These are phyloP conservation scores for Lepidium africanum DNA, from an alignment of 345 rosid species.

Conservation along the genomic window DNA sequence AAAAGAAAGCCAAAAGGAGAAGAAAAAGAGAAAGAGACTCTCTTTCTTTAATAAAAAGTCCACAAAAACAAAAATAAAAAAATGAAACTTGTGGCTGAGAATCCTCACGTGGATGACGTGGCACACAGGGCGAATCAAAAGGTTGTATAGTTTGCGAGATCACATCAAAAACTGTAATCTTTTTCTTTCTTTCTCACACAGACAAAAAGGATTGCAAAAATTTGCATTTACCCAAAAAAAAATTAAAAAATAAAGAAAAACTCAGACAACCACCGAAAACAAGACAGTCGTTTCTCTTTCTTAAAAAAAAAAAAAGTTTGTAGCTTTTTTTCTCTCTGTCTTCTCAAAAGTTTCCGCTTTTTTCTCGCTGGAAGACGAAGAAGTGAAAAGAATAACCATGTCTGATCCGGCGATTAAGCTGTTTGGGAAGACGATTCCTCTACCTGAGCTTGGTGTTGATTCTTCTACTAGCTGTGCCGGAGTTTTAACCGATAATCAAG, in stretches of 20 bases:
- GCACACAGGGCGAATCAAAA: slow-evolving; percentile 48
- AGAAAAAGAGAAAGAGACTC: neutral
- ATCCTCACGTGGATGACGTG: slow-evolving; percentile 45
- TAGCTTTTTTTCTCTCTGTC: neutral
- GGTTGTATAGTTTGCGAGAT: slow-evolving; percentile 27
- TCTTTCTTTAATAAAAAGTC: slow-evolving; percentile 30
- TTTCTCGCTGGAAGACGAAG: slow-evolving; percentile 5
- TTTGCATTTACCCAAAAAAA: neutral
- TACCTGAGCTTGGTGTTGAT: slow-evolving; percentile 39
- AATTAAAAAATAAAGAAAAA: neutral
- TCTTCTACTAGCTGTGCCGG: slow-evolving; percentile 16
- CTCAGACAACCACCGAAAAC: slow-evolving; percentile 10
- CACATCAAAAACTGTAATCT: slow-evolving; percentile 17
- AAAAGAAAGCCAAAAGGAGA: slow-evolving; percentile 12
- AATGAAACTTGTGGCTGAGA: slow-evolving; percentile 62
- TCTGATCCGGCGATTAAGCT: slow-evolving; percentile 90
- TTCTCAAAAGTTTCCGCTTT: slow-evolving; percentile 27
- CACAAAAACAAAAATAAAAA: slow-evolving; percentile 28
- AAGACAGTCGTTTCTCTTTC: slow-evolving; percentile 29
- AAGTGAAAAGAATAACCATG: slow-evolving; percentile 29
- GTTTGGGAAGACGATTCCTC: slow-evolving; percentile 78
- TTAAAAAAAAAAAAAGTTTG: neutral
- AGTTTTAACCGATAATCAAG: slow-evolving; percentile 20
- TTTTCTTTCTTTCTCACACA: slow-evolving; percentile 14
- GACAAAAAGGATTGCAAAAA: neutral